Base-by-base conservation (phyloP, 2,329 filamentous ascomycete genomes). In the Ceratocystis cubensis region DNA sequence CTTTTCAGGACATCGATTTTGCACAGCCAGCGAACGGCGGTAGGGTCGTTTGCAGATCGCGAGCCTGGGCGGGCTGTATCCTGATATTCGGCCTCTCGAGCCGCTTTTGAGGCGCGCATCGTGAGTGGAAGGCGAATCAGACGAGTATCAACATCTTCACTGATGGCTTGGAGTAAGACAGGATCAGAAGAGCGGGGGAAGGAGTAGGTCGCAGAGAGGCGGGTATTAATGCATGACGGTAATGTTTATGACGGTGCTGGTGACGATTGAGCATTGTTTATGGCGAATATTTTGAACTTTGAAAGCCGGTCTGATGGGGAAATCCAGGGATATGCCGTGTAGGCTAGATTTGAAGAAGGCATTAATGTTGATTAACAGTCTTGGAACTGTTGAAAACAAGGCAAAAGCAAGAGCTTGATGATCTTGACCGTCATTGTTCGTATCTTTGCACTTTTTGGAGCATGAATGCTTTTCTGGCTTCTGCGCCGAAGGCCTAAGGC, bases 71-170 rank as follows among this genome's bases (percentile, higher is more conserved):
- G 30, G 30, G 6, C 30, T 33, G 6, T 33, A 33, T 33, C 30
- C 30, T 33, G 30, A 7, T 33, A 33, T 33, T 33, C 6, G 30
- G 30, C 30, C 6, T 33, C 30, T 33, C 30, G 5, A 0, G 72
- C 74, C 37, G 74, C 70, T 45, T 76, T 75, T 1, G 72, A 74
- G 5, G 71, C 71, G 3, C 73, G 73, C 22, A 81, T 78, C 74
- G 75, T 2, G 69, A 67, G 30, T 0, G 78, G 74, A 0, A 81
- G 74, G 0, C 66, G 72, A 0, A 72, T 66, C 5, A 80, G 71
- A 68, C 78, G 75, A 1, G 74, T 68, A 0, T 74, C 69, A 20
- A 77, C 73, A 64, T 77, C 72, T 17, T 63, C 22, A 22, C 22
- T 57, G 48, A 2, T 30, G 22, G 25, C 25, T 5, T 7, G 53